phyloP scores from a whole-genome alignment of 2,329 filamentous ascomycete species.

The Xylariaceae sp. region DNA sequence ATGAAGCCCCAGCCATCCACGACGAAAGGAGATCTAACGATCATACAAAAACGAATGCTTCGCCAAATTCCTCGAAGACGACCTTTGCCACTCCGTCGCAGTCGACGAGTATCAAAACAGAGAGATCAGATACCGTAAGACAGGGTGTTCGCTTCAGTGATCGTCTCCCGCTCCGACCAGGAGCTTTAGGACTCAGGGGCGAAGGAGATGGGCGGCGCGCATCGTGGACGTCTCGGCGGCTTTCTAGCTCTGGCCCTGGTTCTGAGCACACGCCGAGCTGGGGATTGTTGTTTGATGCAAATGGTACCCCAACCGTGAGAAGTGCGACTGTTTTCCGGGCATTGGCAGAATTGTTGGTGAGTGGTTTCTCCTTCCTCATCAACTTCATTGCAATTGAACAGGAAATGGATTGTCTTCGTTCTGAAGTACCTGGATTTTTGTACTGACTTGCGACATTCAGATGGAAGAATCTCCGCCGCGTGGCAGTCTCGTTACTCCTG shows the following conservation, averaged over 20 bases:
- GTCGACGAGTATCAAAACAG: not conserved
- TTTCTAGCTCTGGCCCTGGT: slow-evolving; percentile 8
- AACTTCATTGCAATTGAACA: too few relatives aligned
- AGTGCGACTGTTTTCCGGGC: slow-evolving; percentile 71
- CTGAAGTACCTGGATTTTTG: not conserved
- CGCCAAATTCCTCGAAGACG: slow-evolving; percentile 6
- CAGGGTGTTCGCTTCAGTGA: slow-evolving; percentile 18
- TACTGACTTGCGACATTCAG: slow-evolving; percentile 35
- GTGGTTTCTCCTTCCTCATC: slow-evolving; percentile 22
- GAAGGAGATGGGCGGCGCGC: too few relatives aligned
- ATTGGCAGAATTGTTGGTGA: slow-evolving; percentile 70
- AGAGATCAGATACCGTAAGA: slow-evolving; percentile 1
- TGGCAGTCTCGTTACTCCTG: slow-evolving; percentile 67
- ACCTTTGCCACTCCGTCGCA: not conserved
- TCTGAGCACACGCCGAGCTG: slow-evolving; percentile 46
- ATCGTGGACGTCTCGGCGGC: slow-evolving; percentile 6
- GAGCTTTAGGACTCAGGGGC: too few relatives aligned
- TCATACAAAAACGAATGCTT: slow-evolving; percentile 2
- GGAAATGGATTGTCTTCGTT: too few relatives aligned
- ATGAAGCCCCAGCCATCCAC: too few relatives aligned
- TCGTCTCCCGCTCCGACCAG: slow-evolving; percentile 10
- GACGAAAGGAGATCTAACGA: not conserved
- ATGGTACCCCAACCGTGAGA: slow-evolving; percentile 64
- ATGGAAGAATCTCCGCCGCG: slow-evolving; percentile 68
- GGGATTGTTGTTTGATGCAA: slow-evolving; percentile 69